Percentiles rank a stretch among this genome's conserved stretches.
These are phyloP conservation scores for Tulasnella sp. DNA, from an alignment of 768 basidiomycete genomes.

Conservation along the genomic window DNA sequence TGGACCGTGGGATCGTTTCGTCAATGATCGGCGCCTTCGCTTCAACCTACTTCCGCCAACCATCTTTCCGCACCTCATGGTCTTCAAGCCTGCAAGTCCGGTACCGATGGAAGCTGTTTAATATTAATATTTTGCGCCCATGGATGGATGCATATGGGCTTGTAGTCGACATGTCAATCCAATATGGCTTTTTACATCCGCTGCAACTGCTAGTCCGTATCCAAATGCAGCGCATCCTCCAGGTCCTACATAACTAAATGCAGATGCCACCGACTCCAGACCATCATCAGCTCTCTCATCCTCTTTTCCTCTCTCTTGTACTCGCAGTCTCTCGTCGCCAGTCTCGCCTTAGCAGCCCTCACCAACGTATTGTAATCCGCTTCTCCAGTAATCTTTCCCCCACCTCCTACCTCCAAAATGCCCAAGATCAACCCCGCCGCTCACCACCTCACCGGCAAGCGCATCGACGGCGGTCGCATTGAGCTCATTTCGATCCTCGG, in stretches of 20 bases:
- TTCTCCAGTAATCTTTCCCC: background rate
- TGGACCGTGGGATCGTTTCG: background rate
- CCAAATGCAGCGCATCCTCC: background rate
- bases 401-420: background rate
- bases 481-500: conserved; percentile 84
- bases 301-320: conserved; percentile 2
- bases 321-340: background rate
- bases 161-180: background rate
- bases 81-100: background rate
- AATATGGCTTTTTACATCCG: background rate
- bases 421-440: conserved; percentile 19
- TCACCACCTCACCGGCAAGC: conserved; percentile 46
- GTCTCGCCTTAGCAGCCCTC: background rate
- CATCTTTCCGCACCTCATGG: background rate
- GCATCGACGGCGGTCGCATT: conserved; percentile 75
- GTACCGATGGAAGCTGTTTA: background rate
- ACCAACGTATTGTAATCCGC: background rate
- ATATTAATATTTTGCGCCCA: background rate
- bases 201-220: background rate
- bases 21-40: background rate
- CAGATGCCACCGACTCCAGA: background rate
- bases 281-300: background rate
- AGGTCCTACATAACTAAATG: background rate
- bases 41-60: background rate
- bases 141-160: background rate